phyloP scores from a whole-genome alignment of 805 yeast genomes.

The Middelhovenomyces tepae region DNA sequence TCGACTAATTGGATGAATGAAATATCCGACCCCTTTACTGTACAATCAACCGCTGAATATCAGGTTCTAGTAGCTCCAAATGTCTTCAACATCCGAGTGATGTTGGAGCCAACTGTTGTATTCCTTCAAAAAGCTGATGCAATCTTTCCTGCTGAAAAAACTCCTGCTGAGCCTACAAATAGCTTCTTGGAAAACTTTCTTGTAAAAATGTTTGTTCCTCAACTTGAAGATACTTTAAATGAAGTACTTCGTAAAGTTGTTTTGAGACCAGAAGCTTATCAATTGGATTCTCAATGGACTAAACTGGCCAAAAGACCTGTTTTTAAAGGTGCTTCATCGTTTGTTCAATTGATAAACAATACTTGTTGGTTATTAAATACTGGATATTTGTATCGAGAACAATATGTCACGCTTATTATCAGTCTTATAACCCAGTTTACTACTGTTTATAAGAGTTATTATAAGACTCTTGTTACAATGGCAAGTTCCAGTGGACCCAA shows the following conservation, averaged over 20 bases:
- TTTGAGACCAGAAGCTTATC: slow-evolving; percentile 32
- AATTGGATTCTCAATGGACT: slow-evolving; percentile 25
- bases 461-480: slow-evolving; percentile 3
- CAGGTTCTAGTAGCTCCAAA: slow-evolving; percentile 60
- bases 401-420: slow-evolving; percentile 36
- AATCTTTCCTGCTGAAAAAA: slow-evolving; percentile 26
- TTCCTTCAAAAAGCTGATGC: slow-evolving; percentile 54
- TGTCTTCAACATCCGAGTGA: slow-evolving; percentile 70
- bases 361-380: slow-evolving; percentile 51
- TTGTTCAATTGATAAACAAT: slow-evolving; percentile 39
- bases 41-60: slow-evolving; percentile 49
- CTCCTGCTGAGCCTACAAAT: slow-evolving; percentile 14
- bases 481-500: neutral
- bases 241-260: slow-evolving; percentile 42
- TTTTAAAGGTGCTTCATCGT: slow-evolving; percentile 36
- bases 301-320: slow-evolving; percentile 25
- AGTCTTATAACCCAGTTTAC: slow-evolving; percentile 19
- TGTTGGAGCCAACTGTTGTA: slow-evolving; percentile 62
- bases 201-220: slow-evolving; percentile 54
- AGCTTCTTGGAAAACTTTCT: slow-evolving; percentile 56
- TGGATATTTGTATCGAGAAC: slow-evolving; percentile 48
- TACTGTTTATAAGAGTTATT: slow-evolving; percentile 12
- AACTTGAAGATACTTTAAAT: slow-evolving; percentile 48
- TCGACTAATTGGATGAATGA: slow-evolving; percentile 25
- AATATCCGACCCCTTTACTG: slow-evolving; percentile 41